Evolutionary conservation across 2,329 filamentous ascomycete species (phyloP).

Genomic region (Pseudogymnoascus sp.): DNA sequence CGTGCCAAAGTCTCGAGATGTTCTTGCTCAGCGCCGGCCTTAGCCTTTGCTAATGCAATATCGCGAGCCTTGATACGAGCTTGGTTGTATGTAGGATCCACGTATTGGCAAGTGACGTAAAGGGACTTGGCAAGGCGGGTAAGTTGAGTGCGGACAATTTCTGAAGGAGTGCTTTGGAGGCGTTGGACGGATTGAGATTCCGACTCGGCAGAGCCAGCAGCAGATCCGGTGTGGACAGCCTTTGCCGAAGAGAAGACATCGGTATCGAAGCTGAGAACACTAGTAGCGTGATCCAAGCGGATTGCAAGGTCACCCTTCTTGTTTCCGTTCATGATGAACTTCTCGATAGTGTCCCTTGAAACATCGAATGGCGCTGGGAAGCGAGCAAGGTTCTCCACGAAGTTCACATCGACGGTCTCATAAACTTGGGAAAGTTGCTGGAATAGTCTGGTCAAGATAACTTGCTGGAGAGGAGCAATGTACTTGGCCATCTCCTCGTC

Average conservation of each 20-base stretch:
- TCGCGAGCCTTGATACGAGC: slow-evolving; percentile 71
- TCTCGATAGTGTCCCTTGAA: slow-evolving; percentile 83
- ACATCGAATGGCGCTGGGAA: slow-evolving; percentile 98
- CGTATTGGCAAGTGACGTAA: slow-evolving; percentile 90
- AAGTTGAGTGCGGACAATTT: slow-evolving; percentile 93
- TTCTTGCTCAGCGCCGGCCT: slow-evolving; percentile 85
- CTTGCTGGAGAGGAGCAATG: slow-evolving; percentile 89
- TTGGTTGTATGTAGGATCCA: slow-evolving; percentile 83
- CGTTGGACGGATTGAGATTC: slow-evolving; percentile 83
- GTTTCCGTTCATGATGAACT: slow-evolving; percentile 99
- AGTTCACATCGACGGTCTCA: slow-evolving; percentile 90
- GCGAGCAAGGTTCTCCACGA: slow-evolving; percentile 86
- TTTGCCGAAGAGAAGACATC: slow-evolving; percentile 98
- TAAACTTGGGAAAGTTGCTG: slow-evolving; percentile 98
- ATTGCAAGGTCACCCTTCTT: slow-evolving; percentile 98
- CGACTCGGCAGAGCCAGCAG: slow-evolving; percentile 77
- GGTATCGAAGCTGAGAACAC: slow-evolving; percentile 92
- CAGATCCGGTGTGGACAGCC: slow-evolving; percentile 77
- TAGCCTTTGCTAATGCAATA: slow-evolving; percentile 71
- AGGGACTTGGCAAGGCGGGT: slow-evolving; percentile 85
- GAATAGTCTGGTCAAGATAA: slow-evolving; percentile 96
- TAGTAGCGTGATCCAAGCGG: slow-evolving; percentile 89
- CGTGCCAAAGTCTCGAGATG: slow-evolving; percentile 77
- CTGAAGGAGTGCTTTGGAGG: slow-evolving; percentile 92
- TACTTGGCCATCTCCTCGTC: slow-evolving; percentile 98